A percentile compares a stretch with the other conserved stretches of the same genome.
These are phyloP conservation scores for Sphaerostilbella broomeana DNA, from an alignment of 2,329 filamentous ascomycete genomes.

Conservation along the genomic window DNA sequence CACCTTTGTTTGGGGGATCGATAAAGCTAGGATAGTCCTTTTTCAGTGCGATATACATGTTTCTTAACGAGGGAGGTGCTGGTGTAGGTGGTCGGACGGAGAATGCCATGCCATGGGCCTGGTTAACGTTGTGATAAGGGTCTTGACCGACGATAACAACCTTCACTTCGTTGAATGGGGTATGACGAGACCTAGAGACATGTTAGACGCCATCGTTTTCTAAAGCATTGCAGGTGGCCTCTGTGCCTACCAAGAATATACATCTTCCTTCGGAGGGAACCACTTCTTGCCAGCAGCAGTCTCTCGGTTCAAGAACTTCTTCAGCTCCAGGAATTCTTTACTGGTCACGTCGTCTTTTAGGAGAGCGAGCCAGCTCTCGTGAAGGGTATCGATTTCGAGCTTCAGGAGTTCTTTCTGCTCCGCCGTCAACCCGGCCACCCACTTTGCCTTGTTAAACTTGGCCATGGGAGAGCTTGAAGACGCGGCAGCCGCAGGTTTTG, in stretches of 20 bases:
- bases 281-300: conserved; percentile 65
- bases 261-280: conserved; percentile 80
- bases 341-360: conserved; percentile 79
- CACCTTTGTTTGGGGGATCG: conserved; percentile 68
- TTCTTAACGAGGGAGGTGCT: conserved; percentile 82
- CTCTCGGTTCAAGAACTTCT: conserved; percentile 79
- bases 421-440: conserved; percentile 69
- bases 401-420: conserved; percentile 79
- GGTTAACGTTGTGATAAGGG: conserved; percentile 91
- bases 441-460: conserved; percentile 84
- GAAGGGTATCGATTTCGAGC: conserved; percentile 85
- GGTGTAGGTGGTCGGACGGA: conserved; percentile 84
- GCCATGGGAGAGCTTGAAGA: conserved; percentile 26
- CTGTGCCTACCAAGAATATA: conserved; percentile 81
- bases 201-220: not conserved
- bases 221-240: not conserved
- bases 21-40: conserved; percentile 81
- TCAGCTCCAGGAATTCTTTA: conserved; percentile 78
- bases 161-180: conserved; percentile 81
- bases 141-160: conserved; percentile 93
- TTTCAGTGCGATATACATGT: conserved; percentile 85
- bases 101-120: conserved; percentile 95
- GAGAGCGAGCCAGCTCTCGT: conserved; percentile 84
- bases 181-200: conserved; percentile 77
- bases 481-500: conserved; percentile 44